Evolutionary conservation across 164 flowering plant species (phyloP).

Genomic region (Magnolia officinalis): DNA sequence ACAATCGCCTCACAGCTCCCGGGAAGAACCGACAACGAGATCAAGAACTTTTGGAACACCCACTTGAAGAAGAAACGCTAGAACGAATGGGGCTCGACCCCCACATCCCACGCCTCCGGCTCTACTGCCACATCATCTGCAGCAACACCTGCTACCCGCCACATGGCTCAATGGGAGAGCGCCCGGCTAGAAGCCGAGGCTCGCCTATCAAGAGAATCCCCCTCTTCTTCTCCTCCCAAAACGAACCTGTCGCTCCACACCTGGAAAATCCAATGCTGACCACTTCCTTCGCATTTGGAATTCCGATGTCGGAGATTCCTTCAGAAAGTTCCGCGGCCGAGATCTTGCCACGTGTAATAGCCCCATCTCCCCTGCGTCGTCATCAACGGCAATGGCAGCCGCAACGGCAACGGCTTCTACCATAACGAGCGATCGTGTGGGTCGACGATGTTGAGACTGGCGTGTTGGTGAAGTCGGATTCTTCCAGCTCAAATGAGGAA

Average conservation of each 20-base stretch:
- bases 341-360: conserved; percentile 27
- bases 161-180: conserved; percentile 98
- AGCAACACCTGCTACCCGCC: conserved; percentile 51
- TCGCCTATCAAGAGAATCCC: conserved; percentile 68
- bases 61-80: conserved; percentile 85
- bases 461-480: conserved; percentile 23
- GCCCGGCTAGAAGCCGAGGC: conserved; percentile 97
- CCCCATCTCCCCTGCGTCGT: conserved; percentile 51
- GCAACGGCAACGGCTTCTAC: conserved; percentile 12
- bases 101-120: conserved; percentile 33
- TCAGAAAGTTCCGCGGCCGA: conserved; percentile 31
- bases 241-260: conserved; percentile 8
- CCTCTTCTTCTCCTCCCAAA: conserved; percentile 19
- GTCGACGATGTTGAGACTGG: conserved; percentile 11
- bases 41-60: conserved; percentile 98
- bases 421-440: conserved; percentile 17
- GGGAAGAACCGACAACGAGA: conserved; percentile 96
- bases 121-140: conserved; percentile 5
- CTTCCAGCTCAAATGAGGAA: conserved; percentile 58
- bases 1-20: conserved; percentile 84
- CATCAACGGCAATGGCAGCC: conserved; percentile 42
- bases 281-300: conserved; percentile 76
- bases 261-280: conserved; percentile 36
- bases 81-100: conserved; percentile 52
- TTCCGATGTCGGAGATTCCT: conserved; percentile 84